phyloP scores from a whole-genome alignment of 345 rosid species.

The Euphorbia peplus region DNA sequence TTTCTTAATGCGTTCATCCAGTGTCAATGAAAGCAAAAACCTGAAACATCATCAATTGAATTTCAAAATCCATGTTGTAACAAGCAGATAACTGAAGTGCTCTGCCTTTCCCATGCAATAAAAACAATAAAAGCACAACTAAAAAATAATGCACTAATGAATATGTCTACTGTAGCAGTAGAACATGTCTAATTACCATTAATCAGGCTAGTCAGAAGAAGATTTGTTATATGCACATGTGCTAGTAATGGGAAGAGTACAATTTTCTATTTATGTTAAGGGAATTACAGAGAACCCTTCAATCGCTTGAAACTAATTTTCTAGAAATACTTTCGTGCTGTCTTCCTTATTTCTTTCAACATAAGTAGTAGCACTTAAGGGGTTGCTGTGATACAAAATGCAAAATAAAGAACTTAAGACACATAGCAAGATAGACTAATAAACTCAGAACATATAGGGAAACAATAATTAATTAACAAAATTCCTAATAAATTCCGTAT shows the following conservation, averaged over 20 bases:
- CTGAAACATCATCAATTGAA: slow-evolving; percentile 42
- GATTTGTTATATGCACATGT: background rate
- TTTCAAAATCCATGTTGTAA: background rate
- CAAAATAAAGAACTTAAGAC: background rate
- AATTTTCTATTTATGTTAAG: background rate
- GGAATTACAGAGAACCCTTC: background rate
- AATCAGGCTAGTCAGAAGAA: background rate
- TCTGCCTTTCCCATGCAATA: background rate
- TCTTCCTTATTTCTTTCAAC: background rate
- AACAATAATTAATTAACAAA: no score
- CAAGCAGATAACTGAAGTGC: background rate
- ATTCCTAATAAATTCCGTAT: background rate
- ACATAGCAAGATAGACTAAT: background rate
- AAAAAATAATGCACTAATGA: no score
- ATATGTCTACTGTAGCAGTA: background rate
- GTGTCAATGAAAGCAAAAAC: slow-evolving; percentile 53
- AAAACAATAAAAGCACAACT: background rate
- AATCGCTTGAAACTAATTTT: background rate
- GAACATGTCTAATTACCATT: background rate
- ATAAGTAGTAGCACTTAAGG: background rate
- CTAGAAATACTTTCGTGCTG: background rate
- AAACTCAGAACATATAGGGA: background rate
- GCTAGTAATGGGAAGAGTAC: background rate
- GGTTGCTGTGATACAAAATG: background rate
- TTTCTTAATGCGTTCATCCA: slow-evolving; percentile 65